Conservation (phyloP, 1,284 basidiomycete species). For the Phlebopus sp. region DNA sequence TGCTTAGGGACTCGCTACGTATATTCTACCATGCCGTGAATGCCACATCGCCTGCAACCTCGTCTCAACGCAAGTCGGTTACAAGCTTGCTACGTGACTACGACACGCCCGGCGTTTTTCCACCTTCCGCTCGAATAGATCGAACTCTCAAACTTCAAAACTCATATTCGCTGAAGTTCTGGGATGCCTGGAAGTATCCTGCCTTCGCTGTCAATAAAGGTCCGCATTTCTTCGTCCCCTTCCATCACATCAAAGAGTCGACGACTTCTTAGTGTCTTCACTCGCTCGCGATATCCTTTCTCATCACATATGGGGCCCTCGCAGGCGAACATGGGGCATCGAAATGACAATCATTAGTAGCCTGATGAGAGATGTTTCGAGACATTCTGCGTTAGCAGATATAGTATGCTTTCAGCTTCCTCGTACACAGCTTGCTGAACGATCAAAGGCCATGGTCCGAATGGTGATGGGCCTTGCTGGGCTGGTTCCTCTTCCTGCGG, state of each 20-base stretch:
- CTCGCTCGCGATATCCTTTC: constrained; percentile 66
- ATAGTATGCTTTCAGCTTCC: constrained; percentile 50
- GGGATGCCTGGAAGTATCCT: constrained; percentile 70
- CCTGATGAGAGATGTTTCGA: constrained; percentile 82
- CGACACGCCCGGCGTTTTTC: constrained; percentile 60
- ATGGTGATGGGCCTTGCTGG: constrained; percentile 80
- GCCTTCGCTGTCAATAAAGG: constrained; percentile 65
- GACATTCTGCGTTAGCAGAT: constrained; percentile 83
- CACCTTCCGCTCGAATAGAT: constrained; percentile 68
- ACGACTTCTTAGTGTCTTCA: constrained; percentile 52
- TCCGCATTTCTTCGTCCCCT: constrained; percentile 30
- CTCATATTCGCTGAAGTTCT: constrained; percentile 51
- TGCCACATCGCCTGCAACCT: constrained; percentile 13
- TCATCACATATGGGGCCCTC: constrained; percentile 78
- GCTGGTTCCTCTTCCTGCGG: constrained; percentile 86
- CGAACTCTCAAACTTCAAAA: constrained; percentile 57
- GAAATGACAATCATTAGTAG: constrained; percentile 84
- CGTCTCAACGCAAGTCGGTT: constrained; percentile 20
- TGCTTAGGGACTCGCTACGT: constrained; percentile 25
- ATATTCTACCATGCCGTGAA: constrained; percentile 16
- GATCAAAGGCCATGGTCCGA: constrained; percentile 63
- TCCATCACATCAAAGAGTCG: background rate
- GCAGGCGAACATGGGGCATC: constrained; percentile 84
- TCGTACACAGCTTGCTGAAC: constrained; percentile 11
- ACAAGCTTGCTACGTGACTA: constrained; percentile 51